These are phyloP conservation scores for Penicillium desertorum DNA, from an alignment of 495 filamentous ascomycete species.

Conservation along the genomic window DNA sequence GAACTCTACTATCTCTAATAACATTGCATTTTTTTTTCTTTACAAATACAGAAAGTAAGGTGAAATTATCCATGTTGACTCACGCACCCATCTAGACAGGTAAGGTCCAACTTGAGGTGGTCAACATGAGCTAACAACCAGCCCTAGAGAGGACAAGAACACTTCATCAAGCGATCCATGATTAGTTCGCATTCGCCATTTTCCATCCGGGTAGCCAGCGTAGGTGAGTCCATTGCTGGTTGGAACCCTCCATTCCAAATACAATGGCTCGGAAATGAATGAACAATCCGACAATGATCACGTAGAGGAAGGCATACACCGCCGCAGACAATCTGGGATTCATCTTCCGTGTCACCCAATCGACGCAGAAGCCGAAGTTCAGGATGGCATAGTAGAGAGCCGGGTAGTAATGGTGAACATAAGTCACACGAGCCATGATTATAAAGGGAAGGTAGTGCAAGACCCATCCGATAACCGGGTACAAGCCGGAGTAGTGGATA, in stretches of 20 bases:
- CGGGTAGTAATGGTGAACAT: slow-evolving; percentile 99
- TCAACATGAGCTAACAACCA: neutral
- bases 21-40: neutral
- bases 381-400: slow-evolving; percentile 98
- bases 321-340: slow-evolving; percentile 57
- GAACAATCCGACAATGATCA: slow-evolving; percentile 73
- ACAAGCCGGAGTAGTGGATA: slow-evolving; percentile 90
- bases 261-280: slow-evolving; percentile 90
- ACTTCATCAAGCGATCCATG: neutral
- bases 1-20: neutral
- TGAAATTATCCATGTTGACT: slow-evolving; percentile 3
- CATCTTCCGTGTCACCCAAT: slow-evolving; percentile 72
- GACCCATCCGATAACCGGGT: slow-evolving; percentile 91
- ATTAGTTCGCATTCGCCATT: slow-evolving; percentile 50
- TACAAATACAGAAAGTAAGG: neutral
- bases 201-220: slow-evolving; percentile 77
- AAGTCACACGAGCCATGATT: slow-evolving; percentile 96
- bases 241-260: slow-evolving; percentile 88
- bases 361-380: slow-evolving; percentile 79
- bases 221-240: slow-evolving; percentile 83
- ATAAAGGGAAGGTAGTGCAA: slow-evolving; percentile 95
- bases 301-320: slow-evolving; percentile 71
- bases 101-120: neutral
- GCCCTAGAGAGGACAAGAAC: neutral
- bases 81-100: slow-evolving; percentile 1